Conservation (phyloP, 176 grass and related monocot genomes). For the Ampelocalamus luodianensis region DNA sequence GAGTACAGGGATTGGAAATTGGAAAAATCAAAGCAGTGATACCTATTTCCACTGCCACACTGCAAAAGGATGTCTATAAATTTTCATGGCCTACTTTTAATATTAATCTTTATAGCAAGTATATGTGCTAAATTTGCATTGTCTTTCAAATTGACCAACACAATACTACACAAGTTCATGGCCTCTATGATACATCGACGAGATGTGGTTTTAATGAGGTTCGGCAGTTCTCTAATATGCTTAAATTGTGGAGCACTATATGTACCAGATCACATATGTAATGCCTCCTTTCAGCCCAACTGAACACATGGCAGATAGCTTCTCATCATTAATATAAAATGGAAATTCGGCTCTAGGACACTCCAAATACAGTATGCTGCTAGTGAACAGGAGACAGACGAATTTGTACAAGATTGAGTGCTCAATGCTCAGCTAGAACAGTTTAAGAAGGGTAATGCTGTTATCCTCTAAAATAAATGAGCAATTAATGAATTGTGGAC, state of each 20-base stretch:
- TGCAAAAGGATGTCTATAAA: not conserved
- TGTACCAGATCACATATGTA: not conserved
- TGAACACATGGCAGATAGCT: not conserved
- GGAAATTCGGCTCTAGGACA: not conserved
- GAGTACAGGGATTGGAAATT: not conserved
- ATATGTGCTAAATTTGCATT: not conserved
- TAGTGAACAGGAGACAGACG: not conserved
- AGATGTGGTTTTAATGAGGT: conserved; percentile 1
- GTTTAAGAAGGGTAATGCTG: not conserved
- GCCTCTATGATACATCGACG: not conserved
- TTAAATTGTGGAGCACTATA: not conserved
- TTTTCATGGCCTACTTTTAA: not conserved
- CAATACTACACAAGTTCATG: not conserved
- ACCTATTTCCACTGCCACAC: not conserved
- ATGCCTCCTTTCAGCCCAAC: not conserved
- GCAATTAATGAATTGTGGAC: not conserved
- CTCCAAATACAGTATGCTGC: not conserved
- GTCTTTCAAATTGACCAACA: conserved; percentile 13
- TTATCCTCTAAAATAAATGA: not conserved
- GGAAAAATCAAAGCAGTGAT: not conserved
- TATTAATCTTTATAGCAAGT: not conserved
- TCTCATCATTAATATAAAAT: not conserved
- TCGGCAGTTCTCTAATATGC: not conserved
- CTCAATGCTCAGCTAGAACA: conserved; percentile 6
- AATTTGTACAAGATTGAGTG: not conserved